Evolutionary conservation across 805 yeast genomes (phyloP).

Genomic region (Candida koratica): DNA sequence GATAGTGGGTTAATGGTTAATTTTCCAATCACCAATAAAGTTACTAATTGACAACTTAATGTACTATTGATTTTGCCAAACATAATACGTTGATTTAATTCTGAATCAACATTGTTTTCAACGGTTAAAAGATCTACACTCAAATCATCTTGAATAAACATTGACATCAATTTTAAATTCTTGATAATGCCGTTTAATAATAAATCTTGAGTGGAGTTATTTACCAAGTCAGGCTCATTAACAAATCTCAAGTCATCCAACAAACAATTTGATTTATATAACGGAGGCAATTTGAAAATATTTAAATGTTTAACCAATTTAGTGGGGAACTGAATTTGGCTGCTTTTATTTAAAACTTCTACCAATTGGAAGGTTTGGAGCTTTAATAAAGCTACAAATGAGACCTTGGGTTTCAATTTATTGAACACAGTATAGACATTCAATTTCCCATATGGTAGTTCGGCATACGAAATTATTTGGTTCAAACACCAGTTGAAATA

Average conservation of each 20-base stretch:
- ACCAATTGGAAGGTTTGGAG: conserved; percentile 3
- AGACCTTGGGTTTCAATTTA: conserved; percentile 19
- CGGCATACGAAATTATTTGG: conserved; percentile 14
- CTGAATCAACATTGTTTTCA: background rate
- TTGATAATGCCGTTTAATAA: conserved; percentile 6
- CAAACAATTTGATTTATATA: conserved; percentile 8
- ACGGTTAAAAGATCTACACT: background rate
- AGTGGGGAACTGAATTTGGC: background rate
- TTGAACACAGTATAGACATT: conserved; percentile 19
- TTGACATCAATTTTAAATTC: conserved; percentile 9
- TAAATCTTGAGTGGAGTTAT: background rate
- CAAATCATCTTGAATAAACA: conserved; percentile 11
- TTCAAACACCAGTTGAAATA: conserved; percentile 12
- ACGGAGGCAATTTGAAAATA: conserved; percentile 11
- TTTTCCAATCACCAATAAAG: background rate
- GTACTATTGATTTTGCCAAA: conserved; percentile 5
- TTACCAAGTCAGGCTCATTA: conserved; percentile 3
- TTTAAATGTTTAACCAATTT: conserved; percentile 1
- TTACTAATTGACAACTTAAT: conserved; percentile 1
- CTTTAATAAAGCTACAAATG: conserved; percentile 18
- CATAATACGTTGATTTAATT: conserved; percentile 3
- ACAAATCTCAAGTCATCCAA: conserved; percentile 4
- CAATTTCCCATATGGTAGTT: conserved; percentile 14
- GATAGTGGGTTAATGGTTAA: background rate
- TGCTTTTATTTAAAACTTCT: background rate